A percentile compares a stretch with the other conserved stretches of the same genome.
These are phyloP conservation scores for Wallacemonas sp. DNA, from an alignment of 208 protist genomes.

Conservation along the genomic window DNA sequence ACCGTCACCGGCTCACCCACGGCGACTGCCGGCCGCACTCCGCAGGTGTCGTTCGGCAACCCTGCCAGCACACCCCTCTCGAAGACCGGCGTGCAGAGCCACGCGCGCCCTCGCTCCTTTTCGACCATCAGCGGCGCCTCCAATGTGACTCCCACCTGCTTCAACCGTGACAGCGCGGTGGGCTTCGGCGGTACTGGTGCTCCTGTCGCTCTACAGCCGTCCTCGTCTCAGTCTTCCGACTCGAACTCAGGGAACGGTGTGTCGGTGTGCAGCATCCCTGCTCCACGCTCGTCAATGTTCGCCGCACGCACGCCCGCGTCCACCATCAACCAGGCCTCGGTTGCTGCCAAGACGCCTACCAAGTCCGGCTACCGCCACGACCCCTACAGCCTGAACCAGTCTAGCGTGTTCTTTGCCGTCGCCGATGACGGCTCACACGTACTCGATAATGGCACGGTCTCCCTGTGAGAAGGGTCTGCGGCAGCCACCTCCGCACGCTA, in stretches of 20 bases:
- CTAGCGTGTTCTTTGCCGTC: not conserved
- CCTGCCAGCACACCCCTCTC: not conserved
- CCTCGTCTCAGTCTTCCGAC: not conserved
- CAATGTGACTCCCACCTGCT: not conserved
- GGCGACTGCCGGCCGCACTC: not conserved
- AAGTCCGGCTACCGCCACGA: constrained; percentile 7
- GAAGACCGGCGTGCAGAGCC: not conserved
- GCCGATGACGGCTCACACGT: no score
- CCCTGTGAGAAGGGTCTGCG: not conserved
- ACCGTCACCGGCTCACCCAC: not conserved
- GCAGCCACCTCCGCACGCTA: not conserved
- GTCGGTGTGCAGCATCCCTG: not conserved
- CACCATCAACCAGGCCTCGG: not conserved
- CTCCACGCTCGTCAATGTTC: not conserved
- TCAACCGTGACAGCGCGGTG: not conserved
- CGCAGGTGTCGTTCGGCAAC: not conserved
- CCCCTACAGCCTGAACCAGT: constrained; percentile 1
- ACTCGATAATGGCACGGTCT: not conserved
- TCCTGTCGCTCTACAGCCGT: no score
- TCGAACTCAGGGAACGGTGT: not conserved
- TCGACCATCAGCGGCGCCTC: not conserved
- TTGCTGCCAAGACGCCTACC: not conserved
- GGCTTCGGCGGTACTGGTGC: not conserved
- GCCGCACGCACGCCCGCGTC: not conserved
- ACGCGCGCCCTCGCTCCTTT: not conserved